phyloP scores from a whole-genome alignment of 2,329 filamentous ascomycete genomes.

The Ophiocordyceps camponoti-floridani region DNA sequence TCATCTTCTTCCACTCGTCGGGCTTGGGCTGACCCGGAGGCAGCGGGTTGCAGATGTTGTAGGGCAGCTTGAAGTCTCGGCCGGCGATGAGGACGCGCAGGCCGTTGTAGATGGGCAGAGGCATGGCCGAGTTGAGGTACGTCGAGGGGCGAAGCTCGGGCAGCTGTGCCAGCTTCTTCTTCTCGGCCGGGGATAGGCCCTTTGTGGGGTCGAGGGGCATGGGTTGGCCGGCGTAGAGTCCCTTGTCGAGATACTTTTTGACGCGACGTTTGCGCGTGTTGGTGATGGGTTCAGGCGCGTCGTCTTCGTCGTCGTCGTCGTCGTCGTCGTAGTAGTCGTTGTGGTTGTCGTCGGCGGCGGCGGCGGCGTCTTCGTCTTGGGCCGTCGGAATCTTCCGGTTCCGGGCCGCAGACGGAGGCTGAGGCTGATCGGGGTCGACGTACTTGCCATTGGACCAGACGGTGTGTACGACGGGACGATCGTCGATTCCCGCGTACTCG shows the following conservation, averaged over 20 bases:
- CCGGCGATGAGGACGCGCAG: conserved; percentile 52
- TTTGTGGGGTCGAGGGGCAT: conserved; percentile 26
- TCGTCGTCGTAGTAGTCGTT: conserved; percentile 7
- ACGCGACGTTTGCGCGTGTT: conserved; percentile 24
- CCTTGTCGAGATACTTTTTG: conserved; percentile 69
- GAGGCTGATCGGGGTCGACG: conserved; percentile 25
- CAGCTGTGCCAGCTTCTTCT: conserved; percentile 28
- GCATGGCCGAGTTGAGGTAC: conserved; percentile 41
- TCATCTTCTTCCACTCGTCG: conserved; percentile 81
- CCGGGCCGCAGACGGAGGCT: conserved; percentile 17
- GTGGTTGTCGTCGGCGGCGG: too few relatives aligned
- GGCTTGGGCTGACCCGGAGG: conserved; percentile 78
- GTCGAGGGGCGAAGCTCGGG: conserved; percentile 27
- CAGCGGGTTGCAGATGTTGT: conserved; percentile 74
- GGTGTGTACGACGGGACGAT: conserved; percentile 35
- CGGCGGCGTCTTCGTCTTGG: too few relatives aligned
- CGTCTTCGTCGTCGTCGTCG: conserved; percentile 16
- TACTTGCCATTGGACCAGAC: conserved; percentile 50
- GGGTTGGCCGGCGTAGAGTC: conserved; percentile 73
- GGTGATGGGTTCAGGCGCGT: conserved; percentile 18
- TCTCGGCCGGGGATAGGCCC: conserved; percentile 30
- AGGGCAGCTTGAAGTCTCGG: conserved; percentile 77
- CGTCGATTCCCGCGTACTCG: conserved; percentile 41
- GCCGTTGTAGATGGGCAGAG: conserved; percentile 63
- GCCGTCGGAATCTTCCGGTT: too few relatives aligned